phyloP scores from a whole-genome alignment of 2,329 filamentous ascomycete species.

The Monilinia polystroma region DNA sequence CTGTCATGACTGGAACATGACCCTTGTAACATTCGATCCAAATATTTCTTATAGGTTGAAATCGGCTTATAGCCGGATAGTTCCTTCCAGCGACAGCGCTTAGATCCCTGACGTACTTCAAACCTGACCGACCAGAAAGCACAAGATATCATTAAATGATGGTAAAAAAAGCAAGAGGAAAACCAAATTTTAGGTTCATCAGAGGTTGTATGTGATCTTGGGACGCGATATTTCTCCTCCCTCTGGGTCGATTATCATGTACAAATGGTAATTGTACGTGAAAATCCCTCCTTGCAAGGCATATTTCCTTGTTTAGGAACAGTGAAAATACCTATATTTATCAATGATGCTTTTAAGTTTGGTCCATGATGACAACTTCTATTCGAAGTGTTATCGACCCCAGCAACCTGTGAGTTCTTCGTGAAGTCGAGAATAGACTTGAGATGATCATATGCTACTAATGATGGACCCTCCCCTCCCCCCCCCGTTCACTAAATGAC shows the following conservation, averaged over 20 bases:
- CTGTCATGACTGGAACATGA: background rate
- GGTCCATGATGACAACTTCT: background rate
- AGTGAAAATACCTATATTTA: slow-evolving; percentile 23
- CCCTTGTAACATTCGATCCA: slow-evolving; percentile 10
- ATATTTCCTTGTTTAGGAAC: slow-evolving; percentile 17
- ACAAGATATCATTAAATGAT: background rate
- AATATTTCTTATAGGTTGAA: slow-evolving; percentile 6
- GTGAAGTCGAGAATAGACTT: slow-evolving; percentile 11
- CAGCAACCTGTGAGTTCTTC: background rate
- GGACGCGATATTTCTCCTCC: background rate
- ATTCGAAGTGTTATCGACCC: background rate
- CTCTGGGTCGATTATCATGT: background rate
- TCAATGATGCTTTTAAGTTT: background rate
- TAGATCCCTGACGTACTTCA: slow-evolving; percentile 18
- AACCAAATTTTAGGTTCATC: slow-evolving; percentile 6
- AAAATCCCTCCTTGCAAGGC: slow-evolving; percentile 17
- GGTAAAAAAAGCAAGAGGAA: background rate
- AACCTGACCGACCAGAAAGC: background rate
- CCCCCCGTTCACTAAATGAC: background rate
- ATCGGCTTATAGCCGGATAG: slow-evolving; percentile 8
- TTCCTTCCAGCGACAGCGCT: slow-evolving; percentile 37
- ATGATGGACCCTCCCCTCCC: slow-evolving; percentile 15
- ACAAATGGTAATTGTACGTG: slow-evolving; percentile 16
- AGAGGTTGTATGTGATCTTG: slow-evolving; percentile 5
- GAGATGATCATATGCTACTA: slow-evolving; percentile 4